These are phyloP conservation scores for Pseudozyma sp. DNA, from an alignment of 1,284 basidiomycete species.

Conservation along the genomic window DNA sequence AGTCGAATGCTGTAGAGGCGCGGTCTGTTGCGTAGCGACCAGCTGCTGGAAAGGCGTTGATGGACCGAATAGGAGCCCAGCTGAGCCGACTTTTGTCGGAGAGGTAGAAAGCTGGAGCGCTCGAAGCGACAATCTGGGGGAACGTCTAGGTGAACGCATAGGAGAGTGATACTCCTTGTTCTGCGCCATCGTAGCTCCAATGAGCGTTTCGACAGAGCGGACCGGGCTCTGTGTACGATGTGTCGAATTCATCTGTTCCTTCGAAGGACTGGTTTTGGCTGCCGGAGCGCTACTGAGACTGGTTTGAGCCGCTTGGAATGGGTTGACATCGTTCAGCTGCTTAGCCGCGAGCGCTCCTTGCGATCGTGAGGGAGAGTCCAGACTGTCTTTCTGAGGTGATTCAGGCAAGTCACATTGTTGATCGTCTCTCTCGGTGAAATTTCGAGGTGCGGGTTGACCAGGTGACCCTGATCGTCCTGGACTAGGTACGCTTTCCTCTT, in stretches of 20 bases:
- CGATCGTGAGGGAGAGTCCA: background rate
- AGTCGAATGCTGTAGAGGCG: constrained; percentile 16
- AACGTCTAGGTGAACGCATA: constrained; percentile 35
- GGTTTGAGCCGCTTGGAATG: constrained; percentile 9
- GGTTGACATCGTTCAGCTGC: constrained; percentile 3
- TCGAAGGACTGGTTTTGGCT: constrained; percentile 18
- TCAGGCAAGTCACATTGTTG: too few species aligned
- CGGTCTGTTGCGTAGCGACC: constrained; percentile 1
- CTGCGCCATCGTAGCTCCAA: constrained; percentile 31
- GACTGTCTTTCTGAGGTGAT: too few species aligned
- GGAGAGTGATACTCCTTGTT: constrained; percentile 29
- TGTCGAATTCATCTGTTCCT: constrained; percentile 16
- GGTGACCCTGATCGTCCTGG: background rate
- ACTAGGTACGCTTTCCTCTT: background rate
- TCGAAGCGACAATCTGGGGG: constrained; percentile 31
- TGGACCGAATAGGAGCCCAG: constrained; percentile 13
- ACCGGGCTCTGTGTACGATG: constrained; percentile 27
- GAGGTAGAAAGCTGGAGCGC: constrained; percentile 32
- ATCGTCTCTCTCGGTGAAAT: too few species aligned
- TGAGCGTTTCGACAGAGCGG: constrained; percentile 39
- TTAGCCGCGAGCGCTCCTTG: background rate
- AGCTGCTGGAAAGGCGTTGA: constrained; percentile 25
- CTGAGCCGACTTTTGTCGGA: constrained; percentile 16
- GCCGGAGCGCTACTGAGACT: constrained; percentile 1
- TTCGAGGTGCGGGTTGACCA: background rate